These are phyloP conservation scores for Pugionium dolabratum DNA, from an alignment of 345 rosid species.

Conservation along the genomic window DNA sequence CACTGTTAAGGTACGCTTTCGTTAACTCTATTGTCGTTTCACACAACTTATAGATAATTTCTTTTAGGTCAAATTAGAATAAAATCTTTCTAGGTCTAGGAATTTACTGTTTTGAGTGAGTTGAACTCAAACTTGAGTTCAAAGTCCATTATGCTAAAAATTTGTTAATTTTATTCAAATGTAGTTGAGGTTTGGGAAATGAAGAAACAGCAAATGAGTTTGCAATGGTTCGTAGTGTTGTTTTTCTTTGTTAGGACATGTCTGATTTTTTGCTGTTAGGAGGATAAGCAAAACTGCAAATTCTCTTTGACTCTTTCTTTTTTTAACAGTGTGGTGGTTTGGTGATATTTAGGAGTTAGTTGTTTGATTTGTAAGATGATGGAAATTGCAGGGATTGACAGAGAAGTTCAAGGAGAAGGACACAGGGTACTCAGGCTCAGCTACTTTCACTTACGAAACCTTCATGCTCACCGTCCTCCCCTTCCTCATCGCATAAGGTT, in stretches of 20 bases:
- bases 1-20: slow-evolving; percentile 72
- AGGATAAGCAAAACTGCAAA: not conserved
- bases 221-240: too few relatives aligned
- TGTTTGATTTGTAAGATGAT: slow-evolving; percentile 9
- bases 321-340: slow-evolving; percentile 7
- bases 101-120: not conserved
- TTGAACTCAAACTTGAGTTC: not conserved
- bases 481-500: slow-evolving; percentile 67
- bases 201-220: not conserved
- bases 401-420: slow-evolving; percentile 94
- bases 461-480: slow-evolving; percentile 93
- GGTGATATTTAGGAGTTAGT: not conserved
- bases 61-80: not conserved
- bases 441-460: slow-evolving; percentile 70
- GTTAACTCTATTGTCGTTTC: slow-evolving; percentile 5
- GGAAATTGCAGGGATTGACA: slow-evolving; percentile 68
- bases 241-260: too few relatives aligned
- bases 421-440: slow-evolving; percentile 62
- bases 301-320: not conserved
- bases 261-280: too few relatives aligned
- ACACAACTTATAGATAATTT: not conserved
- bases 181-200: not conserved
- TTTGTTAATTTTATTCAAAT: slow-evolving; percentile 13
- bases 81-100: not conserved
- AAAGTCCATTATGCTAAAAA: not conserved